Evolutionary conservation across 148 eudicot genomes (phyloP).

Genomic region (Euryodendron excelsum): DNA sequence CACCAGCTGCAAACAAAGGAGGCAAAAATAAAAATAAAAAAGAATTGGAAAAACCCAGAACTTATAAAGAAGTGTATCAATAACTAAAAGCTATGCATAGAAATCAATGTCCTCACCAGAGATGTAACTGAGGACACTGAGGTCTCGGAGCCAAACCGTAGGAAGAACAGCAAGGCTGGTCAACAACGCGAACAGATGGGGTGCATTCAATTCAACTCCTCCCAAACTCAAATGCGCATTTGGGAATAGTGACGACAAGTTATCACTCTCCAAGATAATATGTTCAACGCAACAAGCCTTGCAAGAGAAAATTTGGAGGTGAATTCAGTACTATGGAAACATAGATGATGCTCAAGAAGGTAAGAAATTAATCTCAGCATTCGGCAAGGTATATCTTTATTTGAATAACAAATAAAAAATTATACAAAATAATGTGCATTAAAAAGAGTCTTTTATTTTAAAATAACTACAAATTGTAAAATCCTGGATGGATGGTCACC

Average conservation of each 20-base stretch:
- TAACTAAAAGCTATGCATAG: background rate
- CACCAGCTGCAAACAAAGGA: slow-evolving; percentile 67
- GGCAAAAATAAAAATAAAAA: slow-evolving; percentile 9
- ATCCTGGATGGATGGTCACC: too few relatives aligned
- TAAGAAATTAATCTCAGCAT: background rate
- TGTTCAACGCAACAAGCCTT: slow-evolving; percentile 88
- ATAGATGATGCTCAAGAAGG: background rate
- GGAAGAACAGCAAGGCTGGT: slow-evolving; percentile 78
- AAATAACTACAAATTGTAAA: too few relatives aligned
- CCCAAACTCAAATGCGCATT: slow-evolving; percentile 60
- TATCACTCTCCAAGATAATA: slow-evolving; percentile 91
- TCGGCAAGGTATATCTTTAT: background rate
- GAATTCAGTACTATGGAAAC: background rate
- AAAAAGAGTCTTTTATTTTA: too few relatives aligned
- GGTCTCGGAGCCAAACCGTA: slow-evolving; percentile 81
- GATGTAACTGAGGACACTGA: slow-evolving; percentile 78
- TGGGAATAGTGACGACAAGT: slow-evolving; percentile 81
- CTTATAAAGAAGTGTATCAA: background rate
- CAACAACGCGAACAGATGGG: slow-evolving; percentile 65
- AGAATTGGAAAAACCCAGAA: background rate
- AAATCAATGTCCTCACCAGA: slow-evolving; percentile 53
- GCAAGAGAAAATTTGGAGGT: slow-evolving; percentile 18
- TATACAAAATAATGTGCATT: too few relatives aligned
- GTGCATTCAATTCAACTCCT: slow-evolving; percentile 44
- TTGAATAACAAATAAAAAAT: too few relatives aligned